Evolutionary conservation across 2,329 filamentous ascomycete species (phyloP).

Genomic region (Verticillium nubilum): DNA sequence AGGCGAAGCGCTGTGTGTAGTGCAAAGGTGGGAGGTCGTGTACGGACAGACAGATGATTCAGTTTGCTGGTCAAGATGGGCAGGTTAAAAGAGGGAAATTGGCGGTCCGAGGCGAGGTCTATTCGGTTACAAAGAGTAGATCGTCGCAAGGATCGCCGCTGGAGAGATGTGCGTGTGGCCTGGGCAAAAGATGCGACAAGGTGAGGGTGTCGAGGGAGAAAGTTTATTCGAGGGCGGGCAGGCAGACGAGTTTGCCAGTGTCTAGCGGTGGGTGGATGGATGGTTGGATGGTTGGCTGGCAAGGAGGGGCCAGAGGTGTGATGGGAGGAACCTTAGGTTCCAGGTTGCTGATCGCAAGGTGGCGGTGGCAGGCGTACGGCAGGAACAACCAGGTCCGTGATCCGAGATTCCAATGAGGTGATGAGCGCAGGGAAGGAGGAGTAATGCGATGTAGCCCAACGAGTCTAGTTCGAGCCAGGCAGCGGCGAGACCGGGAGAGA

Average conservation of each 20-base stretch:
- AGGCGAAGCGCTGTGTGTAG: background rate
- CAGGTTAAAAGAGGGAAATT: background rate
- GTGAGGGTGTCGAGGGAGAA: background rate
- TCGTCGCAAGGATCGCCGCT: background rate
- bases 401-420: background rate
- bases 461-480: background rate
- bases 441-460: background rate
- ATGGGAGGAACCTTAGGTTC: background rate
- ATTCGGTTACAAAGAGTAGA: background rate
- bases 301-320: background rate
- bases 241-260: background rate
- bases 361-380: background rate
- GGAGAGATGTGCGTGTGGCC: background rate
- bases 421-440: background rate
- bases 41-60: background rate
- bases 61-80: background rate
- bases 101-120: background rate
- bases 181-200: background rate
- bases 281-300: background rate
- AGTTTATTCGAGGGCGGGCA: background rate
- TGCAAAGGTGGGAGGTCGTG: background rate
- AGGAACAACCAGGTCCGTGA: background rate
- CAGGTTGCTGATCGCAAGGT: background rate
- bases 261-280: background rate
- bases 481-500: background rate